Percentiles rank a stretch among this genome's conserved stretches.
These are phyloP conservation scores for Phytophthora agathidicida DNA, from an alignment of 352 stramenopile genomes.

Conservation along the genomic window DNA sequence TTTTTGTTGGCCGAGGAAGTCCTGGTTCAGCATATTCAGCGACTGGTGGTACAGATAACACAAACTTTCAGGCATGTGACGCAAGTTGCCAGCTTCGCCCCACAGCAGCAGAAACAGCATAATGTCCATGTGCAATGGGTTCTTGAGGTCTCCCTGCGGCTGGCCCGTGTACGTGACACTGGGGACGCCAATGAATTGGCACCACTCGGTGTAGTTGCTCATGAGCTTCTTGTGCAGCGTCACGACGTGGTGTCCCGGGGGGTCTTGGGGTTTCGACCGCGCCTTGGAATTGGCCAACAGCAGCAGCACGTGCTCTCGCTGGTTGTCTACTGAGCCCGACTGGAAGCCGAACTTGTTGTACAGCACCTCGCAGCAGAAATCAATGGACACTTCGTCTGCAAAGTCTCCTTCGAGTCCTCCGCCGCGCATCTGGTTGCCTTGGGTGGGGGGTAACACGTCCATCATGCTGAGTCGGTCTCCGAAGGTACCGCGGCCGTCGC, in stretches of 20 bases:
- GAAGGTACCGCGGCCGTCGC: constrained; percentile 58
- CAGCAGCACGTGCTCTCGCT: constrained; percentile 78
- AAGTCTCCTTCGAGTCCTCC: constrained; percentile 71
- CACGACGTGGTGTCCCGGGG: constrained; percentile 51
- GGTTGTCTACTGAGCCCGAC: constrained; percentile 70
- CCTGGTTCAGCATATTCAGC: constrained; percentile 56
- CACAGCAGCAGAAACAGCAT: constrained; percentile 96
- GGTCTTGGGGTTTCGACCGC: constrained; percentile 52
- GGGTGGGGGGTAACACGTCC: constrained; percentile 50
- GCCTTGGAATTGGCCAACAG: constrained; percentile 76
- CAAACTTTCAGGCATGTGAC: constrained; percentile 96
- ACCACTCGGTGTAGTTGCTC: constrained; percentile 73
- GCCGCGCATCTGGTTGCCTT: constrained; percentile 31
- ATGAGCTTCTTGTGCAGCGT: constrained; percentile 68
- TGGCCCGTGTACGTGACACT: constrained; percentile 44
- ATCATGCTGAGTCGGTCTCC: constrained; percentile 70
- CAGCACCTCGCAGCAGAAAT: constrained; percentile 77
- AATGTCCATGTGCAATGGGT: constrained; percentile 88
- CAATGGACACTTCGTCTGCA: constrained; percentile 72
- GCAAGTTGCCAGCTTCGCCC: constrained; percentile 95
- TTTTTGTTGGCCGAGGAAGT: constrained; percentile 58
- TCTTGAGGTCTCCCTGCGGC: constrained; percentile 59
- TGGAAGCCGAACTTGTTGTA: constrained; percentile 83
- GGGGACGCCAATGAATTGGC: constrained; percentile 49
- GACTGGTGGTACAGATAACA: constrained; percentile 96